A percentile compares a stretch with the other conserved stretches of the same genome.
These are phyloP conservation scores for Cyclostephanos invisitatus DNA, from an alignment of 108 stramenopile species.

Conservation along the genomic window DNA sequence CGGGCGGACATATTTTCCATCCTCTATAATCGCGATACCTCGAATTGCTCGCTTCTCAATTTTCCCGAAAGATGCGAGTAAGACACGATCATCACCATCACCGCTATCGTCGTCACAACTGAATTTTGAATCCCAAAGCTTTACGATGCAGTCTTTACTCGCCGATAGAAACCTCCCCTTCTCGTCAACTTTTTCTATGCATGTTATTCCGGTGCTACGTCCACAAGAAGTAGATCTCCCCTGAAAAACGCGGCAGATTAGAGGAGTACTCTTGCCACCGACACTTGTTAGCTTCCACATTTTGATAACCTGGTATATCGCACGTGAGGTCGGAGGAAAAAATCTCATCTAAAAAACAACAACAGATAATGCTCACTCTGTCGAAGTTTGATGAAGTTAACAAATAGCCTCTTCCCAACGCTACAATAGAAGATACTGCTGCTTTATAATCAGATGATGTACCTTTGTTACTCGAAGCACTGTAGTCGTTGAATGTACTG, in stretches of 20 bases:
- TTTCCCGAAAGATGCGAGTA: conserved; percentile 38
- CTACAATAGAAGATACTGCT: conserved; percentile 28
- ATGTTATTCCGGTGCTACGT: conserved; percentile 27
- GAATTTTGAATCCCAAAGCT: conserved; percentile 44
- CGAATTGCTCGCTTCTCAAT: conserved; percentile 22
- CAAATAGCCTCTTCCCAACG: conserved; percentile 34
- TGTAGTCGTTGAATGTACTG: conserved; percentile 1
- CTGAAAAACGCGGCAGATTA: conserved; percentile 27
- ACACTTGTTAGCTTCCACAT: conserved; percentile 37
- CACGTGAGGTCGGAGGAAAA: neutral
- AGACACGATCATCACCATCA: conserved; percentile 2
- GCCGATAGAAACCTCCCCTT: conserved; percentile 46
- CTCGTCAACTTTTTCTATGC: conserved; percentile 20
- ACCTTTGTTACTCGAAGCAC: neutral
- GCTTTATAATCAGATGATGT: conserved; percentile 1
- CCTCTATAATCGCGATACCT: conserved; percentile 27
- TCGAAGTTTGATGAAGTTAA: conserved; percentile 42
- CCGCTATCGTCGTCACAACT: conserved; percentile 29
- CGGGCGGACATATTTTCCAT: conserved; percentile 36
- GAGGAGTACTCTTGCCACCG: conserved; percentile 4
- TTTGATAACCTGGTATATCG: conserved; percentile 20
- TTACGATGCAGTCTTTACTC: conserved; percentile 27
- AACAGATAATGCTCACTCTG: conserved; percentile 1
- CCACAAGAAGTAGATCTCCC: conserved; percentile 5
- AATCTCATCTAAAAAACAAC: neutral